phyloP scores from a whole-genome alignment of 2,329 filamentous ascomycete species.

The Cladophialophora carrionii region DNA sequence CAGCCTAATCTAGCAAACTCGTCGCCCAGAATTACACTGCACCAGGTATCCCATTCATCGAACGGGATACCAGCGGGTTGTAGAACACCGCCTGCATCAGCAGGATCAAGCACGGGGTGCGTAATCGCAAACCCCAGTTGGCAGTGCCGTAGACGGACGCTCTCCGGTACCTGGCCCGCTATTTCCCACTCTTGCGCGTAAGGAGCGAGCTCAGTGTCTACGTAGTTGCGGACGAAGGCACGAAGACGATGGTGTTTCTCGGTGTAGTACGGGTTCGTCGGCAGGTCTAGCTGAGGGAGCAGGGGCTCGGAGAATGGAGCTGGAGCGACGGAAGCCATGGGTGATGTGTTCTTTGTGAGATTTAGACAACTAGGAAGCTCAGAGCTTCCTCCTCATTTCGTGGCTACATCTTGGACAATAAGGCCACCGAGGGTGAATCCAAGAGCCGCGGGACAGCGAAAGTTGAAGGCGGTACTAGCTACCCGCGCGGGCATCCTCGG shows the following conservation, averaged over 20 bases:
- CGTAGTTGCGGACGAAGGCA: slow-evolving; percentile 67
- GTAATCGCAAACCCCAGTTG: slow-evolving; percentile 69
- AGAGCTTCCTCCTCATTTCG: slow-evolving; percentile 1
- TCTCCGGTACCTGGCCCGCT: slow-evolving; percentile 63
- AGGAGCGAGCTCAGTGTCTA: slow-evolving; percentile 64
- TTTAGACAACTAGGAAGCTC: background rate
- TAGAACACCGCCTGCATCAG: slow-evolving; percentile 64
- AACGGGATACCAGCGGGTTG: slow-evolving; percentile 69
- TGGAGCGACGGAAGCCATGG: slow-evolving; percentile 33
- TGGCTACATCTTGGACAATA: slow-evolving; percentile 4
- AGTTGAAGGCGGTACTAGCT: background rate
- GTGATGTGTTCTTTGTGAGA: background rate
- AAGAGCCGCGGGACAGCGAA: background rate
- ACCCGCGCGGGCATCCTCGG: too few species aligned
- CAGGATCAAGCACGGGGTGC: slow-evolving; percentile 69
- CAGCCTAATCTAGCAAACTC: slow-evolving; percentile 71
- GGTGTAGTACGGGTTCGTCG: slow-evolving; percentile 68
- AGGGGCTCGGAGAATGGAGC: slow-evolving; percentile 73
- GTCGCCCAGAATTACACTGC: slow-evolving; percentile 70
- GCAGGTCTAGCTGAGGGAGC: slow-evolving; percentile 71
- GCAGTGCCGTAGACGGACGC: slow-evolving; percentile 67
- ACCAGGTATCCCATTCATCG: slow-evolving; percentile 74
- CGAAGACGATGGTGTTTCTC: slow-evolving; percentile 68
- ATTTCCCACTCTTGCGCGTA: slow-evolving; percentile 72
- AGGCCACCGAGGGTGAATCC: background rate